phyloP scores from a whole-genome alignment of 768 basidiomycete species.

The Nidularia pulvinata region DNA sequence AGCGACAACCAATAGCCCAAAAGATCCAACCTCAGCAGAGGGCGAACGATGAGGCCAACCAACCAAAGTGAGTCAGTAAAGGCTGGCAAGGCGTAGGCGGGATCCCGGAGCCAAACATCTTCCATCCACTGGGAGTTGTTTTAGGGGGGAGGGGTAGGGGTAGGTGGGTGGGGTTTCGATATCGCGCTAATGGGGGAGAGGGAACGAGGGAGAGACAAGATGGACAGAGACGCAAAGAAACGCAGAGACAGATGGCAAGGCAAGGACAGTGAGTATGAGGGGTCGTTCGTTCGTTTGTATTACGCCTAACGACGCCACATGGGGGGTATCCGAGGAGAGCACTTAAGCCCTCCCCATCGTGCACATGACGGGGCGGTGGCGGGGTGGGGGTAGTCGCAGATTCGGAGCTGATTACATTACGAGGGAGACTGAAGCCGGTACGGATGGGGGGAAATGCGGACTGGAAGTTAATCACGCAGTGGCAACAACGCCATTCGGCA shows the following conservation, averaged over 20 bases:
- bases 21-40: conserved; percentile 2
- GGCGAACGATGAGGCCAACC: conserved; percentile 11
- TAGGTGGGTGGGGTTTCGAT: conserved; percentile 25
- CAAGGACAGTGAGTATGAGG: not conserved
- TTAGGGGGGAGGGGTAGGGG: conserved; percentile 10
- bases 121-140: conserved; percentile 35
- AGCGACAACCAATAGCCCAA: too few species aligned
- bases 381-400: too few species aligned
- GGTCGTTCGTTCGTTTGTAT: not conserved
- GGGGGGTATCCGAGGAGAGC: conserved; percentile 27
- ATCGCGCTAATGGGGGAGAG: conserved; percentile 22
- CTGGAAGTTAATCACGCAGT: conserved; percentile 6
- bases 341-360: not conserved
- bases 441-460: conserved; percentile 3
- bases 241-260: conserved; percentile 4
- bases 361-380: not conserved
- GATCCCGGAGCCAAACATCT: conserved; percentile 43
- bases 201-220: conserved; percentile 15
- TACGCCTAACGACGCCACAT: conserved; percentile 8
- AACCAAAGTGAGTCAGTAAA: not conserved
- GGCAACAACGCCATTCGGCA: conserved; percentile 23
- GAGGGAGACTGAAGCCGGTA: not conserved
- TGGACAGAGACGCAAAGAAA: conserved; percentile 5
- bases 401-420: not conserved
- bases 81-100: conserved; percentile 5